Evolutionary conservation across 2,329 filamentous ascomycete genomes (phyloP), one percentile per base, ranked within the genome.

Genomic region (Alternaria triticimaculans): DNA sequence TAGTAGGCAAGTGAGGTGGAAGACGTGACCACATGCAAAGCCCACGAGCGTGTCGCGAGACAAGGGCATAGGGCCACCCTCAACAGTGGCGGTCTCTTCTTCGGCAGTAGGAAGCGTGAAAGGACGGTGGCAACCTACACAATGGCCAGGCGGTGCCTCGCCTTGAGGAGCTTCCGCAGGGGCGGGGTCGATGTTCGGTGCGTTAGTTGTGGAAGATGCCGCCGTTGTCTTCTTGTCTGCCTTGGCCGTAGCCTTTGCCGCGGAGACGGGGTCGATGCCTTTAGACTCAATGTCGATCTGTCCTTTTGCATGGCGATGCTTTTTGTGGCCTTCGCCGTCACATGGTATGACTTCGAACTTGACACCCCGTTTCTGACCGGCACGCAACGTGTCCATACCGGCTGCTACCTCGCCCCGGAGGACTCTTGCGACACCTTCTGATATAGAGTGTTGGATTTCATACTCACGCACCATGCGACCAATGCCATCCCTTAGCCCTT

Each of bases 381-480:
- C 88, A 0, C 95, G 88, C 20, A 98, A 84, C 5, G 89, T 89
- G 55, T 90, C 90, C 87, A 98, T 97, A 1, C 92, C 93, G 5
- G 87, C 86, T 0, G 91, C 90, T 1, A 99, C 95, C 80, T 99
- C 96, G 61, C 94, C 93, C 55, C 92, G 86, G 45, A 98, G 84
- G 0, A 98, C 94, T 58, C 89, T 88, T 1, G 96, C 94, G 4
- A 96, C 96, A 1, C 96, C 96, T 46, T 91, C 90, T 68, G 92
- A 95, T 76, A 99, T 97, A 72, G 92, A 96, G 76, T 92, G 89
- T 81, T 98, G 96, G 48, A 99, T 92, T 76, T 98, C 96, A 76
- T 97, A 94, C 80, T 99, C 96, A 72, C 95, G 91, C 77, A 99
- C 92, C 84, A 99, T 94, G 61, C 94, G 91, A 48, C 91, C 91